Percentiles rank a stretch among this genome's conserved stretches.
phyloP scores from a whole-genome alignment of 352 stramenopile genomes.

The Globisporangium ultimum region DNA sequence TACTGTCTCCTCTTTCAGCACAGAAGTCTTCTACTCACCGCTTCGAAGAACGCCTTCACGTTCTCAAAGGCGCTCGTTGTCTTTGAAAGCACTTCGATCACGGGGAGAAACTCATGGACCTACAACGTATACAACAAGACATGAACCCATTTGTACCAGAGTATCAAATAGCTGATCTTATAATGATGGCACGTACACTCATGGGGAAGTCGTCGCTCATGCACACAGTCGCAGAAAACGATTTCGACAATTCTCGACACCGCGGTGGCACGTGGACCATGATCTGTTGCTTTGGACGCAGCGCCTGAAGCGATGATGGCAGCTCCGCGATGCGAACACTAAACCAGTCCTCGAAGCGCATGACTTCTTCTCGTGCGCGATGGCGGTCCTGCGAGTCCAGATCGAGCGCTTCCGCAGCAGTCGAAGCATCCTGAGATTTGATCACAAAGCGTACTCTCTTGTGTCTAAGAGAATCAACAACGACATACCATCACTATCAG shows the following conservation, averaged over 20 bases:
- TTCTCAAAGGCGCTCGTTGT: constrained; percentile 63
- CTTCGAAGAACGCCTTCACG: constrained; percentile 53
- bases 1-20: no score
- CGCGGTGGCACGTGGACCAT: constrained; percentile 51
- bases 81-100: constrained; percentile 69
- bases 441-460: constrained; percentile 45
- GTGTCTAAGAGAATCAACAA: constrained; percentile 18
- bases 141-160: background rate
- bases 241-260: constrained; percentile 46
- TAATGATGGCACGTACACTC: constrained; percentile 24
- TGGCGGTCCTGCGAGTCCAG: constrained; percentile 32
- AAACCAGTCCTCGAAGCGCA: constrained; percentile 66
- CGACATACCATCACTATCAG: background rate
- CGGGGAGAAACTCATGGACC: constrained; percentile 54
- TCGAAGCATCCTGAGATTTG: constrained; percentile 5
- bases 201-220: constrained; percentile 60
- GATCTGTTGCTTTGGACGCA: constrained; percentile 39
- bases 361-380: constrained; percentile 33
- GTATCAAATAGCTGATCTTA: background rate
- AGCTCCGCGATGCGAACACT: constrained; percentile 39
- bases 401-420: constrained; percentile 10
- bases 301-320: constrained; percentile 19
- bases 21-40: constrained; percentile 24
- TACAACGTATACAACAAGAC: constrained; percentile 8
- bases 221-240: constrained; percentile 52